Base-by-base conservation (phyloP, 169 alveolate species). In the Plasmodium relictum region DNA sequence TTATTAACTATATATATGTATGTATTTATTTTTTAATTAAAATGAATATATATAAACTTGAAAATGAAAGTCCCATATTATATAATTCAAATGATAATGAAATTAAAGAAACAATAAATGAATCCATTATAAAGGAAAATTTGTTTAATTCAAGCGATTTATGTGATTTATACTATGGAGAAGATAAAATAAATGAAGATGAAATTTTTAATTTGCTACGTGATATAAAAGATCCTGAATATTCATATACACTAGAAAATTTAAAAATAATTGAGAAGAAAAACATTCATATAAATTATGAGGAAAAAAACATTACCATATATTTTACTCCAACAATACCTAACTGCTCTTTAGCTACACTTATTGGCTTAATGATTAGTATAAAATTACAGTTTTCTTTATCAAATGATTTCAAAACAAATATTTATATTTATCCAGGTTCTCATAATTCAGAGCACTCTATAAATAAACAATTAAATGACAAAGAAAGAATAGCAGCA, bases 271-370 rank as follows among this genome's bases (percentile, higher is more conserved):
- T 98, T 8, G 93, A 96, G 18, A 94, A 93, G 10, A 97, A 96
- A 10, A 95, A 97, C 78, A 97, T 97, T 42, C 42, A 87, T 73
- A 93, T 97, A 37, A 96, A 97, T 89, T 87, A 92, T 54, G 93
- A 95, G 20, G 93, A 93, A 52, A 88, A 93, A 80, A 26, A 63
- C 12, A 89, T 98, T 24, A 95, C 94, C 0, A 98, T 98, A 0
- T 88, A 83, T 71, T 98, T 97, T 93, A 96, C 98, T 0, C 99
- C 99, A 3, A 98, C 99, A 22, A 98, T 98, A 63, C 99, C 99
- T 45, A 98, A 97, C 88, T 98, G 99, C 89, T 88, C 96, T 50
- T 93, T 97, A 97, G 99, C 99, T 10, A 96, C 98, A 54, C 91
- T 98, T 26, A 98, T 98, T 6, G 99, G 99, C 0, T 90, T 98